These are phyloP conservation scores for Curvularia hawaiiensis DNA, from an alignment of 2,329 filamentous ascomycete genomes.

Conservation along the genomic window DNA sequence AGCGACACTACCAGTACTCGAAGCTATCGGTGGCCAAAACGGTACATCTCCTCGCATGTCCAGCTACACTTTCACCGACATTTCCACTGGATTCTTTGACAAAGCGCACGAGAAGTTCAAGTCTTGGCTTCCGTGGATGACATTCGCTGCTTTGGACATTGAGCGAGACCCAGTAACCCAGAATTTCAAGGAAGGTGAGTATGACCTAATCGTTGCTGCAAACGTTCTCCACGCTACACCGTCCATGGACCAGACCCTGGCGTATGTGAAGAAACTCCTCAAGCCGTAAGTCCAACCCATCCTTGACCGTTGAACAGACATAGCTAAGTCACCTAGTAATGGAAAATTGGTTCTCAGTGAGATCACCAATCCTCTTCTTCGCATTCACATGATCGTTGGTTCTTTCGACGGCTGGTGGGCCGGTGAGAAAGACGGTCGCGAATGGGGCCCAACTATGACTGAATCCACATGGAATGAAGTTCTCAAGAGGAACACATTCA, in stretches of 20 bases:
- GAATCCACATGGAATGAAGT: conserved; percentile 29
- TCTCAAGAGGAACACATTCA: conserved; percentile 12
- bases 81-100: conserved; percentile 12
- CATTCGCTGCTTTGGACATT: conserved; percentile 18
- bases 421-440: conserved; percentile 10
- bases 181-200: conserved; percentile 17
- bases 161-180: conserved; percentile 8
- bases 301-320: no score
- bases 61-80: conserved; percentile 20
- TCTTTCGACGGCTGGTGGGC: conserved; percentile 8
- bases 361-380: not conserved
- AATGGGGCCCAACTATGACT: conserved; percentile 8
- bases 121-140: conserved; percentile 10
- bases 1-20: no score
- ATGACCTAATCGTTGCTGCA: conserved; percentile 25
- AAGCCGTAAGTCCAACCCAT: no score
- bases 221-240: conserved; percentile 19
- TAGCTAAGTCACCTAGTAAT: no score
- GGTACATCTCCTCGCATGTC: conserved; percentile 2
- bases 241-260: conserved; percentile 12
- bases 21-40: conserved; percentile 4
- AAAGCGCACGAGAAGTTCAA: conserved; percentile 11
- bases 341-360: conserved; percentile 21
- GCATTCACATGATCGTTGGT: no score
- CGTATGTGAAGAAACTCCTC: no score